Conservation (phyloP, 805 yeast genomes). For the Starmerella potacharoeniae region DNA sequence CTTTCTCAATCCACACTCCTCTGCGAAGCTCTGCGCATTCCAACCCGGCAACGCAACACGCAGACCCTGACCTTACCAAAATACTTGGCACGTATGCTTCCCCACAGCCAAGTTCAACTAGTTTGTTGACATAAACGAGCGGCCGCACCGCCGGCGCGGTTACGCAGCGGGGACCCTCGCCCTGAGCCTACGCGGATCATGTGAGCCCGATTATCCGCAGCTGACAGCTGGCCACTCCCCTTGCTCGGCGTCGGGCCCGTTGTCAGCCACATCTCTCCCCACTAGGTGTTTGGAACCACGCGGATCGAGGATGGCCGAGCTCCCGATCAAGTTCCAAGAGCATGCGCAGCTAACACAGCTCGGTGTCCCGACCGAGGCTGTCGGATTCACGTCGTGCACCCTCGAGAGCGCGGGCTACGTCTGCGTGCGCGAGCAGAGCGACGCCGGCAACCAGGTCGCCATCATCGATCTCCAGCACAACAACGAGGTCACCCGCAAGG, state of each 20-base stretch:
- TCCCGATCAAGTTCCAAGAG: constrained; percentile 96
- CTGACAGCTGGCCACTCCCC: constrained; percentile 6
- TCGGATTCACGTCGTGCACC: constrained; percentile 89
- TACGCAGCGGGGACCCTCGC: too few relatives aligned
- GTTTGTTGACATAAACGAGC: too few relatives aligned
- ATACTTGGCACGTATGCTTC: too few relatives aligned
- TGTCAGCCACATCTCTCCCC: not conserved
- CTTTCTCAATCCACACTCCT: too few relatives aligned
- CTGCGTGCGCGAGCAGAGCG: constrained; percentile 41
- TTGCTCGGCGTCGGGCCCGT: constrained; percentile 1
- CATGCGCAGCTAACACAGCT: constrained; percentile 75
- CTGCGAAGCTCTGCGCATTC: too few relatives aligned
- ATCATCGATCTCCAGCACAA: constrained; percentile 74
- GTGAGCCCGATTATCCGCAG: not conserved
- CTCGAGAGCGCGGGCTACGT: constrained; percentile 86
- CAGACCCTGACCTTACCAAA: too few relatives aligned
- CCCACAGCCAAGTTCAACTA: too few relatives aligned
- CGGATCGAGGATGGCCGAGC: constrained; percentile 36
- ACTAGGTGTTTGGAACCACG: not conserved
- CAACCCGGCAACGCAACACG: too few relatives aligned
- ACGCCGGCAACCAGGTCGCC: constrained; percentile 65
- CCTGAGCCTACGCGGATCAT: not conserved
- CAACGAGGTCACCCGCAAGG: constrained; percentile 73
- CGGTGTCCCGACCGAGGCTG: constrained; percentile 73
- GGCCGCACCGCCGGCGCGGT: not conserved